Base-by-base conservation (phyloP, 2,329 filamentous ascomycete genomes). In the Colletotrichum filicis region DNA sequence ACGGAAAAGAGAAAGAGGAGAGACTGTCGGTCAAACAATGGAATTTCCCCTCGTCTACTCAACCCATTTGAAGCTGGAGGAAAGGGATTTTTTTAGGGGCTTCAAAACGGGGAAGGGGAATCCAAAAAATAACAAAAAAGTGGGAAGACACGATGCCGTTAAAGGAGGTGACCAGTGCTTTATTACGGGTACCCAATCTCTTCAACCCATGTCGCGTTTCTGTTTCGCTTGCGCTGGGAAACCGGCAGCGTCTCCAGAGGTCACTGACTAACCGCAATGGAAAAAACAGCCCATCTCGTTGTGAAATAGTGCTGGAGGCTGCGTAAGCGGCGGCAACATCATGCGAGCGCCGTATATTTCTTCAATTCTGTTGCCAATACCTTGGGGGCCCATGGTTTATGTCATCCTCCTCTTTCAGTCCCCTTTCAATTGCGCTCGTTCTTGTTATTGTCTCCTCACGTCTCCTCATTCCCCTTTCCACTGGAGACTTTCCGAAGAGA, bases 111-210 rank as follows among this genome's bases (percentile, higher is more conserved):
- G 30, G 52, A 12, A 9, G 24, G 52, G 30, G 30, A 55, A 26
- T 46, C 52, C 22, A 55, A 55, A 55, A 56, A 24, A 24, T 9
- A 3, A 9, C 11, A 35, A 64, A 64, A 65, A 65, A 65, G 62
- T 55, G 62, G 62, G 19, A 63, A 32, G 60, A 4, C 46, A 63
- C 16, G 60, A 63, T 49, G 12, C 12, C 16, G 22, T 35, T 65
- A 65, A 56, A 56, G 62, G 62, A 65, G 62, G 62, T 37, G 62
- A 65, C 49, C 30, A 28, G 49, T 28, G 62, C 49, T 56, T 56
- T 42, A 65, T 42, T 56, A 65, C 62, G 60, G 60, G 60, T 63
- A 63, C 60, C 57, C 46, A 63, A 63, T 63, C 60, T 63, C 60
- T 28, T 53, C 26, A 46, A 26, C 60, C 60, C 60, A 63, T 63